Base-by-base conservation (phyloP, 1,284 basidiomycete genomes). In the Vanrija sp. region DNA sequence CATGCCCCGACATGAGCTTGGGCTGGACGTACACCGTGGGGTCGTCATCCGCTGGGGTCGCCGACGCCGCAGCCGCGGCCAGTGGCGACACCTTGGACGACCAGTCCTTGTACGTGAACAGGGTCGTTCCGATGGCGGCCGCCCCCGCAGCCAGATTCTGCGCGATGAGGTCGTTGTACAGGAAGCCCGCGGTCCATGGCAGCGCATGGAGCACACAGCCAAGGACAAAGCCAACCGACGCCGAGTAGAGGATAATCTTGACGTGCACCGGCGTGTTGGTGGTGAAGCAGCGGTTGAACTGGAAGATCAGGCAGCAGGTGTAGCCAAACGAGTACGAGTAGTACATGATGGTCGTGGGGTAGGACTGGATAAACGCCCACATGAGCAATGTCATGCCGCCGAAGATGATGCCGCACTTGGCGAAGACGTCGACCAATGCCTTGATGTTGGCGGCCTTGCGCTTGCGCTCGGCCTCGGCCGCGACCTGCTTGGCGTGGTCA, bases 201-300 rank as follows among this genome's bases (percentile, higher is more conserved):
- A 53, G 47, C 2, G 47, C 52, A 27, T 49, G 52, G 9, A 53
- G 25, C 16, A 53, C 14, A 8, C 36, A 37, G 16, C 47, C 52
- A 22, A 45, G 10, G 3, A 49, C 18, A 25, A 53, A 53, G 19
- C 36, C 35, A 7, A 48, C 15, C 1, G 25, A 36, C 3, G 52
- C 52, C 10, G 52, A 48, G 37, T 24, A 49, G 22, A 54, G 20
- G 39, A 54, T 49, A 39, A 54, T 49, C 38, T 43, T 47, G 39
- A 54, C 43, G 43, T 54, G 53, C 3, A 18, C 36, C 9, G 53
- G 37, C 10, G 49, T 47, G 47, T 54, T 54, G 15, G 53, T 54
- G 16, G 54, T 49, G 23, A 56, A 56, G 36, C 50, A 49, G 19
- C 54, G 45, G 47, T 49, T 56, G 46, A 52, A 52, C 38, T 56